Conservation (phyloP, 495 filamentous ascomycete genomes). For the Hypoxylon lenormandii region DNA sequence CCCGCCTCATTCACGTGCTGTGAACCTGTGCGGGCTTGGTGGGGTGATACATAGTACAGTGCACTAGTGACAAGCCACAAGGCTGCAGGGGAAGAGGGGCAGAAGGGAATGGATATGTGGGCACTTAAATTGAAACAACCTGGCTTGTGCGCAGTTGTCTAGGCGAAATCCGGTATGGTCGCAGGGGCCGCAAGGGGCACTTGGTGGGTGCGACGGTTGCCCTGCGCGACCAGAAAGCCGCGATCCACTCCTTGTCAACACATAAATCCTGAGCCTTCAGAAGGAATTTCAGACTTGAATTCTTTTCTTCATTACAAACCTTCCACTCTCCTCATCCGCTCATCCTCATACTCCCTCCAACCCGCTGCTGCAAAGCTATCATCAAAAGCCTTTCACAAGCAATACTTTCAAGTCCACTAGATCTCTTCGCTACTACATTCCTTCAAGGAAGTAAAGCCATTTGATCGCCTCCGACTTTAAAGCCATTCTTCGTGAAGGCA, state of each 20-base stretch:
- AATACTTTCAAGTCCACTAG: constrained; percentile 56
- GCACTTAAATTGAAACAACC: not conserved
- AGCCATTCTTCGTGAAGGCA: constrained; percentile 54
- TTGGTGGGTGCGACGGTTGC: constrained; percentile 32
- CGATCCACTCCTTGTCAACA: constrained; percentile 47
- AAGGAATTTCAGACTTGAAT: constrained; percentile 33
- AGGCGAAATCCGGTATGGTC: constrained; percentile 12
- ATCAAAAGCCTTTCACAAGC: constrained; percentile 46
- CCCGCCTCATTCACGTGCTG: too few species aligned
- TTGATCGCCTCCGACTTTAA: constrained; percentile 61
- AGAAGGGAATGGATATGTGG: not conserved
- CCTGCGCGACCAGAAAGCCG: constrained; percentile 36
- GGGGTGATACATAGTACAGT: too few species aligned
- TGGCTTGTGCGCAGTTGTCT: constrained; percentile 13
- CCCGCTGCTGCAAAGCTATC: constrained; percentile 35
- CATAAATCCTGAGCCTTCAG: constrained; percentile 33
- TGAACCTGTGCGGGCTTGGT: too few species aligned
- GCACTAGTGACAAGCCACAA: too few species aligned
- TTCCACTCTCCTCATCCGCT: constrained; percentile 52
- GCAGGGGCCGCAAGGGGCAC: constrained; percentile 1
- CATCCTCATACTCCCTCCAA: constrained; percentile 26
- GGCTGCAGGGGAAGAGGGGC: constrained; percentile 9
- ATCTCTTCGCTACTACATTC: constrained; percentile 53
- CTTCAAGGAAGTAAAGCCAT: constrained; percentile 47
- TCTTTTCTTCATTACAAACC: constrained; percentile 46